Conservation (phyloP, 192 early-diverging fungal species). For the Gamsiella multidivaricata region DNA sequence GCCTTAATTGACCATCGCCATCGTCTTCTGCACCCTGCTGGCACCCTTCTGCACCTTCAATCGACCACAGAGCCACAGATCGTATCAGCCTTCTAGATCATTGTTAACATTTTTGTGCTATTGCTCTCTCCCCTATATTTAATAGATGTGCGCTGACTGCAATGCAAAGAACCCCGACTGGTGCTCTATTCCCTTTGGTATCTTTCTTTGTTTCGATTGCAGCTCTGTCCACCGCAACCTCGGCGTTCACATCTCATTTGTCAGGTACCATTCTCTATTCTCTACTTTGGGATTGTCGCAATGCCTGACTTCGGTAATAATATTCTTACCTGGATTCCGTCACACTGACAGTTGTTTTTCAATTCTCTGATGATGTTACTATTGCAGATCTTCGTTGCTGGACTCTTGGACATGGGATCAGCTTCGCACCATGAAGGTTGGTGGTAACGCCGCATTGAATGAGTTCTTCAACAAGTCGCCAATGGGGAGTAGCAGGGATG, state of each 20-base stretch:
- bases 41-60: too few species aligned
- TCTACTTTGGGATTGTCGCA: slow-evolving; percentile 12
- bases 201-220: slow-evolving; percentile 97
- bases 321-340: too few species aligned
- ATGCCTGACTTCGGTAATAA: not conserved
- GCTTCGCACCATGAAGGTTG: slow-evolving; percentile 87
- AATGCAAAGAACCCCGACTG: slow-evolving; percentile 94
- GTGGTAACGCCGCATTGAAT: slow-evolving; percentile 85
- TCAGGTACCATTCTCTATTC: too few species aligned
- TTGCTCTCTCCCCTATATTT: not conserved
- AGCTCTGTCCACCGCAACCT: slow-evolving; percentile 95
- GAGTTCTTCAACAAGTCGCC: slow-evolving; percentile 88
- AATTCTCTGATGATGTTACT: not conserved
- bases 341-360: too few species aligned
- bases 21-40: too few species aligned
- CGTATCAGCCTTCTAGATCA: too few species aligned
- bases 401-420: slow-evolving; percentile 96
- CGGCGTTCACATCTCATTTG: slow-evolving; percentile 98
- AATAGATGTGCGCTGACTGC: slow-evolving; percentile 94
- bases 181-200: slow-evolving; percentile 93
- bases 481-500: slow-evolving; percentile 70
- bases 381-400: slow-evolving; percentile 79
- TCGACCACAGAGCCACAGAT: too few species aligned
- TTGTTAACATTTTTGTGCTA: too few species aligned
- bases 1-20: too few species aligned